Evolutionary conservation across 1,284 basidiomycete genomes (phyloP).

Genomic region (Ustilago bromivora): DNA sequence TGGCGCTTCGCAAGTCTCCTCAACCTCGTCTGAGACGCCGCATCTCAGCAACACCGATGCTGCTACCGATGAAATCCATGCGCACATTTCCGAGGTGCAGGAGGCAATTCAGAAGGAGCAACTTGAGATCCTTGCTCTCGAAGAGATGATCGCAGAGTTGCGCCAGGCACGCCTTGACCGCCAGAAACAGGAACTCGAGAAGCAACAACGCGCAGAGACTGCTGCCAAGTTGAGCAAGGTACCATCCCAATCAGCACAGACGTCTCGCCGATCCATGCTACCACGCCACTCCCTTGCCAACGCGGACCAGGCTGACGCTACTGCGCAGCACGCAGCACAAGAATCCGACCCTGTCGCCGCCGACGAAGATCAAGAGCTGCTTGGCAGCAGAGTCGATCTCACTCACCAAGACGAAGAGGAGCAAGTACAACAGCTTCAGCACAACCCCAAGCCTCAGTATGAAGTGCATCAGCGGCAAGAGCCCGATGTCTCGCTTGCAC

Average conservation of each 20-base stretch:
- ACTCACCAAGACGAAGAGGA: constrained; percentile 15
- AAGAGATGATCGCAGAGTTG: constrained; percentile 62
- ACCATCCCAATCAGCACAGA: constrained; percentile 14
- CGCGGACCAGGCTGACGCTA: background rate
- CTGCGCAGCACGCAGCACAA: constrained; percentile 3
- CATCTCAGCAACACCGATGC: constrained; percentile 5
- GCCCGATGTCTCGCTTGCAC: constrained; percentile 2
- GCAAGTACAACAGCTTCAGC: constrained; percentile 12
- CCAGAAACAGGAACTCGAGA: constrained; percentile 36
- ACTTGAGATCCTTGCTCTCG: constrained; percentile 67
- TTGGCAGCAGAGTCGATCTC: constrained; percentile 23
- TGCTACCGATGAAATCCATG: constrained; percentile 16
- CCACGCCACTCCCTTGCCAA: constrained; percentile 20
- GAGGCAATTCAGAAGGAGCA: constrained; percentile 61
- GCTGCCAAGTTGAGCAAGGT: constrained; percentile 18
- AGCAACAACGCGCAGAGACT: constrained; percentile 21
- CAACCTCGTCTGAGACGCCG: constrained; percentile 1
- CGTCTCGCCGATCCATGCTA: constrained; percentile 14
- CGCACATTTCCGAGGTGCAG: constrained; percentile 36
- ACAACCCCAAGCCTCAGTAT: constrained; percentile 5
- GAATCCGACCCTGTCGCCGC: constrained; percentile 2
- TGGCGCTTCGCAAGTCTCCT: constrained; percentile 3
- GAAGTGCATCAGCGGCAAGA: background rate
- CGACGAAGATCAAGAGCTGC: constrained; percentile 14
- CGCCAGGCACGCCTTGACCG: constrained; percentile 33